Percentiles rank a stretch among this genome's conserved stretches.
Evolutionary conservation across 129 eudicot species (phyloP).

Genomic region (Kitagawia praeruptora): DNA sequence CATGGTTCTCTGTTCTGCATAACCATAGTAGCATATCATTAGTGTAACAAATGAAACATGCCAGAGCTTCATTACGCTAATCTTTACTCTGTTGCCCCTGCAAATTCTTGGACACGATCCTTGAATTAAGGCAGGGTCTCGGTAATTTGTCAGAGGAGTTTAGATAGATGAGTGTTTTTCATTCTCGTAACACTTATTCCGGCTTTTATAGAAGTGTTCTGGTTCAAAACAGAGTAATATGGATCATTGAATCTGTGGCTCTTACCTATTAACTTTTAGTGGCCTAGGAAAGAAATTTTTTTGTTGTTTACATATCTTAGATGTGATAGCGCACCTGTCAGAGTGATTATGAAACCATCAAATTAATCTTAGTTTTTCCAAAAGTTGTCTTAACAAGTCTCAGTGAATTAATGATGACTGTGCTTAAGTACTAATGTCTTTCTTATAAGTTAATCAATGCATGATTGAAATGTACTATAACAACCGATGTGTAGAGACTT

Average conservation of each 20-base stretch:
- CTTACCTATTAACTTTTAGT: neutral
- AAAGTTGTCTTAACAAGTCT: neutral
- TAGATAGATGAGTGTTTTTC: neutral
- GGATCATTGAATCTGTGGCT: slow-evolving; percentile 2
- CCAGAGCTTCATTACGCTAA: slow-evolving; percentile 15
- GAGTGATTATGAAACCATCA: neutral
- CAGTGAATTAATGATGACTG: neutral
- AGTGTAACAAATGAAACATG: slow-evolving; percentile 22
- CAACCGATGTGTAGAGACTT: neutral
- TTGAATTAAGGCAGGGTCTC: neutral
- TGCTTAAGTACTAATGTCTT: too few species aligned
- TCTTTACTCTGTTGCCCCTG: neutral
- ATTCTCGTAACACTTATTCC: neutral
- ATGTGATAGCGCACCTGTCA: neutral
- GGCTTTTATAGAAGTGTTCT: slow-evolving; percentile 14
- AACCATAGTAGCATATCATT: slow-evolving; percentile 18
- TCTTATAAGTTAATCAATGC: too few species aligned
- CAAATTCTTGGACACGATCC: neutral
- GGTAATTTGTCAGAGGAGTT: neutral
- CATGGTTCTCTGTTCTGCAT: slow-evolving; percentile 20
- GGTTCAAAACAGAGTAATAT: neutral
- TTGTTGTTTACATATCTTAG: neutral
- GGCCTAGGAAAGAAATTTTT: slow-evolving; percentile 7
- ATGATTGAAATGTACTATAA: neutral
- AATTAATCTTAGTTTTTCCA: neutral